Percentiles rank a stretch among this genome's conserved stretches.
phyloP scores from a whole-genome alignment of 1,139 yeast species.

The Magnusiomyces tetraspermus region DNA sequence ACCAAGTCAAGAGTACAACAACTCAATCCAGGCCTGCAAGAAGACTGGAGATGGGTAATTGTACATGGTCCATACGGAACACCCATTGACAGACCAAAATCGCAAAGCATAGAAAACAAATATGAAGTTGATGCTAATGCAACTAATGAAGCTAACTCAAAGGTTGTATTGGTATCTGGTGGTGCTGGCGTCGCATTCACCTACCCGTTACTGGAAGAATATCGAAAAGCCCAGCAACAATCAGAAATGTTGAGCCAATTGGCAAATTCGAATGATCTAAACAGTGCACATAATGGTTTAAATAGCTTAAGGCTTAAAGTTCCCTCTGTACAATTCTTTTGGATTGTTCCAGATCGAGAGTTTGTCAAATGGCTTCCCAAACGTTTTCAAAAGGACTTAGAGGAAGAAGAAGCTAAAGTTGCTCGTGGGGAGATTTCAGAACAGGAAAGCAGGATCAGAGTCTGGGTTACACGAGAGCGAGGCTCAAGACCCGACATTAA shows the following conservation, averaged over 20 bases:
- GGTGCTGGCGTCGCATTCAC: slow-evolving; percentile 29
- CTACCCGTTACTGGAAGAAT: slow-evolving; percentile 23
- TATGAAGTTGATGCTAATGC: too few relatives aligned
- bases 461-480: slow-evolving; percentile 21
- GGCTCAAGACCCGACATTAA: slow-evolving; percentile 21
- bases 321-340: slow-evolving; percentile 19
- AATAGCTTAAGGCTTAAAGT: too few relatives aligned
- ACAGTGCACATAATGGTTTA: too few relatives aligned
- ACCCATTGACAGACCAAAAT: slow-evolving; percentile 7
- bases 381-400: slow-evolving; percentile 5
- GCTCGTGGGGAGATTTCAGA: slow-evolving; percentile 1
- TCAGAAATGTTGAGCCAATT: background rate
- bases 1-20: background rate
- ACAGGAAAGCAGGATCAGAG: slow-evolving; percentile 8
- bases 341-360: slow-evolving; percentile 23
- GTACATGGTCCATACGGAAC: slow-evolving; percentile 27
- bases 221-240: slow-evolving; percentile 7
- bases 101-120: too few relatives aligned
- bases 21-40: background rate
- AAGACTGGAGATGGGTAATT: slow-evolving; percentile 18
- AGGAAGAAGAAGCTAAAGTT: background rate
- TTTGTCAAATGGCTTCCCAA: slow-evolving; percentile 20
- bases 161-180: slow-evolving; percentile 23
- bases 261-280: background rate
- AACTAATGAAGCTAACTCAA: slow-evolving; percentile 2